Evolutionary conservation across 2,329 filamentous ascomycete species (phyloP).

Genomic region (Fusarium cicatricum): DNA sequence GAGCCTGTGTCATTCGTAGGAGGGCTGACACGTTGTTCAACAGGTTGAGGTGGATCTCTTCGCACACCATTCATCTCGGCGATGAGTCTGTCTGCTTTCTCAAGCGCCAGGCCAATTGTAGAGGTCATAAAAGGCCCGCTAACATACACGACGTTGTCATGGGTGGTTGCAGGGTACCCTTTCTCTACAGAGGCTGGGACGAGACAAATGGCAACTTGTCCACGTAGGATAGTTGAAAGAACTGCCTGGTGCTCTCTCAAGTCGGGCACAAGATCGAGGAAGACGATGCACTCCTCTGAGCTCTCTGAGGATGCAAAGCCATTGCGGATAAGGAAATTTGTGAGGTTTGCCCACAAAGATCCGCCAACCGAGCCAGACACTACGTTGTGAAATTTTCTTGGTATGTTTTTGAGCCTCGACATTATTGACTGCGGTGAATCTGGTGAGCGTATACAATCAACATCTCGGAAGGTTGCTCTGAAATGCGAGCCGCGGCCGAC

Average conservation of each 20-base stretch:
- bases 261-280: constrained; percentile 25
- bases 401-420: neutral
- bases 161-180: neutral
- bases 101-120: constrained; percentile 15
- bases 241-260: constrained; percentile 3
- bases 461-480: constrained; percentile 31
- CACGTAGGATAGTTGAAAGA: neutral
- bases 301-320: constrained; percentile 14
- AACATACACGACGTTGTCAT: constrained; percentile 25
- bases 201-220: constrained; percentile 27
- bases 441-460: neutral
- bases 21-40: neutral
- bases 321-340: constrained; percentile 1
- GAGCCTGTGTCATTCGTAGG: neutral
- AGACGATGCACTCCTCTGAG: constrained; percentile 5
- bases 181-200: constrained; percentile 5
- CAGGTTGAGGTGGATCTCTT: accelerated
- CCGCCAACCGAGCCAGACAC: neutral
- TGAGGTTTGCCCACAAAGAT: constrained; percentile 10
- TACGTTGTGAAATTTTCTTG: constrained; percentile 12
- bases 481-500: constrained; percentile 52
- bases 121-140: constrained; percentile 18
- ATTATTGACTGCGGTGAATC: neutral
- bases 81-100: constrained; percentile 13
- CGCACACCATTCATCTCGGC: neutral